Conservation (phyloP, 306 rosid genomes). For the Castanea mollissima region DNA sequence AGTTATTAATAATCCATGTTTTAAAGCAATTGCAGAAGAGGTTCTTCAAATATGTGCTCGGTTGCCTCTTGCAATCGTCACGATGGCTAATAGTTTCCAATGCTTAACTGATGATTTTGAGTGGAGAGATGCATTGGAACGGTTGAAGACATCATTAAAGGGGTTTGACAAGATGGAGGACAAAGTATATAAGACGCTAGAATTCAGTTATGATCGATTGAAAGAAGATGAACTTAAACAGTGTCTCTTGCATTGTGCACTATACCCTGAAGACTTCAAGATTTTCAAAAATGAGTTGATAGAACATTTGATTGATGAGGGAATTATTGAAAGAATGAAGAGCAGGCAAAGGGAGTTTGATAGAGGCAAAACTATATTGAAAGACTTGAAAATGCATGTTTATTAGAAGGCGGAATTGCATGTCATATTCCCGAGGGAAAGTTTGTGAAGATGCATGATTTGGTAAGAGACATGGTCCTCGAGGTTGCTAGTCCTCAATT, state of each 20-base stretch:
- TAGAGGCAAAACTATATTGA: constrained; percentile 20
- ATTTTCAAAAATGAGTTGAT: constrained; percentile 24
- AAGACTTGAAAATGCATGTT: background rate
- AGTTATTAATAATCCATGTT: background rate
- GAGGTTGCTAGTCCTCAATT: too few relatives aligned
- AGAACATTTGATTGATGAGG: constrained; percentile 24
- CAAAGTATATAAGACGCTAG: constrained; percentile 15
- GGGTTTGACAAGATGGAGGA: constrained; percentile 20
- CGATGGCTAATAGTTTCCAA: constrained; percentile 17
- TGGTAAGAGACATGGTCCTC: constrained; percentile 3
- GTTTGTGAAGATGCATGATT: constrained; percentile 24
- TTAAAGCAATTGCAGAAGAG: background rate
- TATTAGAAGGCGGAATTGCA: constrained; percentile 9
- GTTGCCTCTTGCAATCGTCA: constrained; percentile 20
- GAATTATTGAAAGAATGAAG: constrained; percentile 21
- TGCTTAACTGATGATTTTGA: background rate
- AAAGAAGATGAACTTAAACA: background rate
- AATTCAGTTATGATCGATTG: constrained; percentile 22
- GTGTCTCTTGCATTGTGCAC: constrained; percentile 22
- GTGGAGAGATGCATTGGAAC: constrained; percentile 18
- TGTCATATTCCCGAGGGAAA: background rate
- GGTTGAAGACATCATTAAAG: background rate
- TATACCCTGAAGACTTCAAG: constrained; percentile 28
- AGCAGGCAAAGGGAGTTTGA: constrained; percentile 18
- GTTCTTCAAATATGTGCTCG: background rate